Evolutionary conservation across 202 grass and related monocot genomes (phyloP), one percentile per base, ranked within the genome.

Genomic region (Saccharum hybrid): DNA sequence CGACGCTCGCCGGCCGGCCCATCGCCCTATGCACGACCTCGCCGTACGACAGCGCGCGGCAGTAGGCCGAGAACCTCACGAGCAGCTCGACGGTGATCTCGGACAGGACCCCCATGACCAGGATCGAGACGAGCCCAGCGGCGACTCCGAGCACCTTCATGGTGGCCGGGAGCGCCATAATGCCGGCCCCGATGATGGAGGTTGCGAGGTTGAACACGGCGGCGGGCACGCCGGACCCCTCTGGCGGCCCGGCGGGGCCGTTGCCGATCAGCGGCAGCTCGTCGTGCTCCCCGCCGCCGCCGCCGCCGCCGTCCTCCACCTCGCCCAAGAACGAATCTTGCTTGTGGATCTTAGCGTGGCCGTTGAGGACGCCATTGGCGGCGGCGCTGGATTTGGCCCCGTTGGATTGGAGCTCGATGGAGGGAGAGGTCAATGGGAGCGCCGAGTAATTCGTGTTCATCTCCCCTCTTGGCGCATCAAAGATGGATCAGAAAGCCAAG

Each of bases 171-270:
- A 98, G 92, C 16, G 95, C 90, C 95, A 98, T 98, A 73, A 98
- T 94, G 49, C 95, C 95, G 21, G 95, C 95, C 6, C 95, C 95
- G 61, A 98, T 98, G 75, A 98, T 93, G 72, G 95, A 94, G 1
- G 95, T 98, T 5, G 95, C 90, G n/a, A 98, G 90, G 85, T 98
- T 98, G 88, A 98, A 98, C 28, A 98, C 95, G 0, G 95, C 95
- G 5, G 87, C 85, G 0, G 90, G 37, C 61, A 93, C 69, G 23
- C 83, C 81, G 1, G 95, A 98, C 19, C 90, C 92, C 51, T 90
- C 90, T 0, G 85, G 68, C 0, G 82, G 43, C 1, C 87, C 91
- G 2, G 79, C 76, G 0, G 72, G 78, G 6, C 80, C 88, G 31
- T 83, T 71, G 31, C 88, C 83, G 46, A 94, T 94, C 63, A 97